phyloP scores from a whole-genome alignment of 2,329 filamentous ascomycete species.

The Diaporthe citriasiana region DNA sequence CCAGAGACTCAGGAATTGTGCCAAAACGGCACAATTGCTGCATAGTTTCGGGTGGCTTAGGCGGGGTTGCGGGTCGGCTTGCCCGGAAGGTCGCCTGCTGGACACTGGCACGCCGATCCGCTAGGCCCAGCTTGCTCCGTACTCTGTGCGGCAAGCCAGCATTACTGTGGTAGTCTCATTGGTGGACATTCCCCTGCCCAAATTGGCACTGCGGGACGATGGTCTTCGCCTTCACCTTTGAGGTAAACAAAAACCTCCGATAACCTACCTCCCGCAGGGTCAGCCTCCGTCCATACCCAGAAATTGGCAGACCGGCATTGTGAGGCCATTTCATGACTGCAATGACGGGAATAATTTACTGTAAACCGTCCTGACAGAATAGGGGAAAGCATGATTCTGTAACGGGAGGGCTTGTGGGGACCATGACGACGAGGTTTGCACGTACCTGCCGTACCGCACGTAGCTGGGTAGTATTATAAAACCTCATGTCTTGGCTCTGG shows the following conservation, averaged over 20 bases:
- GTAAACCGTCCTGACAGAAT: constrained; percentile 12
- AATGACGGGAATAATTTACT: constrained; percentile 9
- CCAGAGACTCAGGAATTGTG: not conserved
- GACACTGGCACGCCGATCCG: constrained; percentile 36
- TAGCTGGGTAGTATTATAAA: constrained; percentile 9
- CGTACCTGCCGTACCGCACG: not conserved
- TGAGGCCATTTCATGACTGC: not conserved
- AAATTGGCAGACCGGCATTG: not conserved
- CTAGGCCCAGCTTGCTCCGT: constrained; percentile 16
- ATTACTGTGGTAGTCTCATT: constrained; percentile 27
- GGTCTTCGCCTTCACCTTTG: not conserved
- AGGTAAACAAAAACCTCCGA: constrained; percentile 5
- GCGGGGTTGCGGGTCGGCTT: constrained; percentile 15
- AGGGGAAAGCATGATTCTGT: constrained; percentile 17
- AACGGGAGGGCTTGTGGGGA: not conserved
- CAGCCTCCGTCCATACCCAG: not conserved
- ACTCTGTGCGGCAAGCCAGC: not conserved
- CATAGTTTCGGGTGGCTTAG: not conserved
- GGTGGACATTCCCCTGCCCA: constrained; percentile 35
- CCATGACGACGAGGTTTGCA: not conserved
- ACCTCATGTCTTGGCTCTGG: not conserved
- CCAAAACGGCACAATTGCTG: not conserved
- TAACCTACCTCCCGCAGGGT: constrained; percentile 4
- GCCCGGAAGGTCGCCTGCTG: constrained; percentile 17
- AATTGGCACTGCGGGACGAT: not conserved